Evolutionary conservation across 192 early-diverging fungal genomes (phyloP).

Genomic region (Powellomyces hirtus): DNA sequence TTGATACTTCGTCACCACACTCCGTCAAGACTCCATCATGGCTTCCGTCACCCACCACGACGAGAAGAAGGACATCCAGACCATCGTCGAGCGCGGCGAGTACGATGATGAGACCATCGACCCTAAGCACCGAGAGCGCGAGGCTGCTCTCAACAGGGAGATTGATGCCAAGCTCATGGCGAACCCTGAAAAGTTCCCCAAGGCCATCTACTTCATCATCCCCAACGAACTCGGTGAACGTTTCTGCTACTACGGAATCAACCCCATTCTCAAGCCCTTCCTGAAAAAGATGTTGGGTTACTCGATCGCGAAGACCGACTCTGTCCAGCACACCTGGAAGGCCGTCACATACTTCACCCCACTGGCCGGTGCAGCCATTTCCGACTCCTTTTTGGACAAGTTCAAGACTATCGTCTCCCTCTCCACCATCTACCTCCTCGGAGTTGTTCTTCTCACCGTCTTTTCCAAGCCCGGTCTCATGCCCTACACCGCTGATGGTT

Average conservation of each 20-base stretch:
- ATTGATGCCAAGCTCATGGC: constrained; percentile 50
- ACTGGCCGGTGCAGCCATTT: constrained; percentile 56
- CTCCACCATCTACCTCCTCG: constrained; percentile 46
- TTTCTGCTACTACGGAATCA: constrained; percentile 63
- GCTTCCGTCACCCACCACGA: background rate
- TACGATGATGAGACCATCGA: background rate
- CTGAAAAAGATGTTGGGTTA: constrained; percentile 34
- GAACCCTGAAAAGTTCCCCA: constrained; percentile 45
- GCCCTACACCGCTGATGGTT: background rate
- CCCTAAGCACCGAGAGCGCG: constrained; percentile 19
- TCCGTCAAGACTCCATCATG: no score
- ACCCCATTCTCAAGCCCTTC: constrained; percentile 48
- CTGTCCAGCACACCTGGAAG: constrained; percentile 42
- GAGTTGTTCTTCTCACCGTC: constrained; percentile 50
- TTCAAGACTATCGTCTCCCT: constrained; percentile 53
- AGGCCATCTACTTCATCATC: constrained; percentile 41
- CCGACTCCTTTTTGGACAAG: constrained; percentile 67
- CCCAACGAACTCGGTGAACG: constrained; percentile 55
- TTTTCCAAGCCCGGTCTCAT: constrained; percentile 43
- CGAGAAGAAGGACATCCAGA: constrained; percentile 3
- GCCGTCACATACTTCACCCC: constrained; percentile 60
- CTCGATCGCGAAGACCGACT: constrained; percentile 28
- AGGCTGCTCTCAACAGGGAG: constrained; percentile 50
- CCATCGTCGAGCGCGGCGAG: constrained; percentile 7
- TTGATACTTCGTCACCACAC: no score